Base-by-base conservation (phyloP, 129 eudicot species). In the Sambucus nigra region DNA sequence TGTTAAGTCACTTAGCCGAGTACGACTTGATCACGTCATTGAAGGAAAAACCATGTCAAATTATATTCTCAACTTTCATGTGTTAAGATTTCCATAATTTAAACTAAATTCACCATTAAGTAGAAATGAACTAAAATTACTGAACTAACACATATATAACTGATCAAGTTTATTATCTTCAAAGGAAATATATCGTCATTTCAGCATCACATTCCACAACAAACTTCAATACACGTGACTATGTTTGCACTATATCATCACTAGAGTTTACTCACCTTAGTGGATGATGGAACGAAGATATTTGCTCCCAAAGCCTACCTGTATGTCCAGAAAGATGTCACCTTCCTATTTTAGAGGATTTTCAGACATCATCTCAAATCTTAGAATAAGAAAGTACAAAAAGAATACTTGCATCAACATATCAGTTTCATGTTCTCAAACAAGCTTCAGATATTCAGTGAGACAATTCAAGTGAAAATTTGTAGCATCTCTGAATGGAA, bases 351-450 rank as follows among this genome's bases (percentile, higher is more conserved):
- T 10, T n/a, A 40, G 46, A 40, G 15, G n/a, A 40, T 10, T 40
- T 3, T 7, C 45, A 39, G 15, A 2, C 45, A 39, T 12, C 15
- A 7, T 40, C 13, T 20, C n/a, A 25, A 26, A 16, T 59, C 13
- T 10, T 7, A 14, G n/a, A 1, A 1, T 48, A 23, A 19, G 40
- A 32, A 12, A 49, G 16, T 0, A 3, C 13, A 5, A 25, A 63
- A 50, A 23, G 12, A 53, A 12, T 25, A 26, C 21, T 5, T 9
- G 15, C 16, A 27, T 21, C 19, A 26, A 27, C 14, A 10, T 21
- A 53, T 19, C 62, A 53, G 13, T 64, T 74, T 25, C 32, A 42
- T 46, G 28, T 59, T 8, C 29, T 23, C 9, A 8, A 29, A 55
- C 31, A 54, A 59, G 18, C 44, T 42, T 60, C 49, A 5, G 16